Conservation (phyloP, 75 land plant species). For the Sequoiadendron giganteum region DNA sequence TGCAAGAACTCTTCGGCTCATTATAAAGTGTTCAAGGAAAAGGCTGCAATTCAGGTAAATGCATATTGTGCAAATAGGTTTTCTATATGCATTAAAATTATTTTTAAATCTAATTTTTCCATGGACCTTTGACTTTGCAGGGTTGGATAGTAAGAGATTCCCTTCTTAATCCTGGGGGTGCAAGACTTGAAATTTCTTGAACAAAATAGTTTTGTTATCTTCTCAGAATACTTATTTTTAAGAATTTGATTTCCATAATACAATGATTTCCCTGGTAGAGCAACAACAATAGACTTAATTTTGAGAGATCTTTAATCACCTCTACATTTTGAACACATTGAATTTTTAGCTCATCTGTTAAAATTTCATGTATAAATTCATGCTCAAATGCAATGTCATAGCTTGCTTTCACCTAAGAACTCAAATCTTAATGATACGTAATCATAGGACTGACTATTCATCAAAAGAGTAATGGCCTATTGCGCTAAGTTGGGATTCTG, state of each 20-base stretch:
- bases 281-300: background rate
- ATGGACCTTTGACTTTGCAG: conserved; percentile 16
- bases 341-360: background rate
- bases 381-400: background rate
- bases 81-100: background rate
- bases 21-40: conserved; percentile 28
- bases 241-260: background rate
- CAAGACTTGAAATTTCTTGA: conserved; percentile 18
- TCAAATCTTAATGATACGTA: background rate
- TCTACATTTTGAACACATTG: background rate
- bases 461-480: background rate
- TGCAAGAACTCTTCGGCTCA: conserved; percentile 18
- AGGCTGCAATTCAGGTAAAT: conserved; percentile 26
- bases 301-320: background rate
- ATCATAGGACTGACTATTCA: background rate
- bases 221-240: background rate
- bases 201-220: background rate
- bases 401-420: background rate
- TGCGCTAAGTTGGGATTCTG: background rate
- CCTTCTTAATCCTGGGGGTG: conserved; percentile 34
- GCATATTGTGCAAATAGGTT: background rate
- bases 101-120: background rate
- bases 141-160: conserved; percentile 45
- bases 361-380: background rate
- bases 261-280: background rate